Evolutionary conservation across 2,329 filamentous ascomycete species (phyloP).

Genomic region (Triangularia setosa): DNA sequence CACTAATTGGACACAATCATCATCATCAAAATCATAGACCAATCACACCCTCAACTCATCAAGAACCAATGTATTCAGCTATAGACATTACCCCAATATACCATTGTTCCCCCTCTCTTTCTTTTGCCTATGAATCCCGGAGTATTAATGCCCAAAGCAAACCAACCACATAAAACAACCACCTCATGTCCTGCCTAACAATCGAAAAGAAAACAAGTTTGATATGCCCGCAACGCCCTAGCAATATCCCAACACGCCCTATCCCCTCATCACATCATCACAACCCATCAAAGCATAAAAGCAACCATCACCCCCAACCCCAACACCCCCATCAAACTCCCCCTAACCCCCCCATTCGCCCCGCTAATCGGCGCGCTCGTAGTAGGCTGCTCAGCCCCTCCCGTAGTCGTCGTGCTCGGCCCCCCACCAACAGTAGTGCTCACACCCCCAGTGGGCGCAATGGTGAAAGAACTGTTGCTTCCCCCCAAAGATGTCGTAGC

Average conservation of each 20-base stretch:
- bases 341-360: not conserved
- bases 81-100: conserved; percentile 1
- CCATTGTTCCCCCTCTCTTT: too few relatives aligned
- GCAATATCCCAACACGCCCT: not conserved
- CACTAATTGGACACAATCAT: too few relatives aligned
- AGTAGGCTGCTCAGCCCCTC: not conserved
- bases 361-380: not conserved
- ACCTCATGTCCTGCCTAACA: not conserved
- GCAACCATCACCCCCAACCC: not conserved
- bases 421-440: not conserved
- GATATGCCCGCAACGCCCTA: not conserved
- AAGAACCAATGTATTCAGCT: not conserved
- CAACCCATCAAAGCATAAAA: not conserved
- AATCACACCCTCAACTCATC: not conserved
- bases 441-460: not conserved
- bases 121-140: not conserved
- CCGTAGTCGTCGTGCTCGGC: not conserved
- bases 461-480: too few relatives aligned
- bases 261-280: not conserved
- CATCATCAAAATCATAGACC: not conserved
- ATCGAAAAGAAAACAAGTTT: not conserved
- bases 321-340: not conserved
- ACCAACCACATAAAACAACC: not conserved
- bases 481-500: not conserved
- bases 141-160: not conserved